Conservation (phyloP, 176 grass and related monocot species). For the Zea luxurians region DNA sequence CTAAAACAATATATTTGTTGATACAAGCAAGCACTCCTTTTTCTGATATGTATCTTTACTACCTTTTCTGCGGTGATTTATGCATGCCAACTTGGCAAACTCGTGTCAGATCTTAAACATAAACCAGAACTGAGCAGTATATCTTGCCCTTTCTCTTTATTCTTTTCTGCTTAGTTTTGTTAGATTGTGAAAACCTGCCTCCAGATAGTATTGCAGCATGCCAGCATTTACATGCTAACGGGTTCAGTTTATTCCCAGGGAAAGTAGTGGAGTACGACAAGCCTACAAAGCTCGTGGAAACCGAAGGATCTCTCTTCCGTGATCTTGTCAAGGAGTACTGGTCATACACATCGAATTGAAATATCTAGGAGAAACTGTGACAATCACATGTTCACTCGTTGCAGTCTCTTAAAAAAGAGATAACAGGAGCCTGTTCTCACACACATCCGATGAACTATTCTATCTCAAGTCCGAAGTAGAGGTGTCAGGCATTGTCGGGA, state of each 20-base stretch:
- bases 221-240: neutral
- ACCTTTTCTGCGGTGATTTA: no score
- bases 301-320: conserved; percentile 63
- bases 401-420: neutral
- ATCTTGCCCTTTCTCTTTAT: neutral
- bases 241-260: conserved; percentile 36
- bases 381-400: neutral
- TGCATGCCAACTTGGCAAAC: no score
- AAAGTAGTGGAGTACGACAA: conserved; percentile 65
- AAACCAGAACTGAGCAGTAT: neutral
- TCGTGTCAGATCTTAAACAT: no score
- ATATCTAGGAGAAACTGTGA: neutral
- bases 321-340: conserved; percentile 82
- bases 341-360: conserved; percentile 48
- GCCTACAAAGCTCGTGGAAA: conserved; percentile 70
- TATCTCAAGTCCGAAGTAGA: neutral
- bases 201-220: neutral
- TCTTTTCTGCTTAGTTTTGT: neutral
- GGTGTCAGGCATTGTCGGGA: neutral
- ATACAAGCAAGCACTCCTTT: no score
- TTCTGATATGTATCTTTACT: no score
- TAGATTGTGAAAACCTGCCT: neutral
- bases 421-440: neutral
- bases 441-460: neutral
- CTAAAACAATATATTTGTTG: no score